Percentiles rank a stretch among this genome's conserved stretches.
Conservation (phyloP, 371 early-diverging fungal species). For the Mucor sp. region DNA sequence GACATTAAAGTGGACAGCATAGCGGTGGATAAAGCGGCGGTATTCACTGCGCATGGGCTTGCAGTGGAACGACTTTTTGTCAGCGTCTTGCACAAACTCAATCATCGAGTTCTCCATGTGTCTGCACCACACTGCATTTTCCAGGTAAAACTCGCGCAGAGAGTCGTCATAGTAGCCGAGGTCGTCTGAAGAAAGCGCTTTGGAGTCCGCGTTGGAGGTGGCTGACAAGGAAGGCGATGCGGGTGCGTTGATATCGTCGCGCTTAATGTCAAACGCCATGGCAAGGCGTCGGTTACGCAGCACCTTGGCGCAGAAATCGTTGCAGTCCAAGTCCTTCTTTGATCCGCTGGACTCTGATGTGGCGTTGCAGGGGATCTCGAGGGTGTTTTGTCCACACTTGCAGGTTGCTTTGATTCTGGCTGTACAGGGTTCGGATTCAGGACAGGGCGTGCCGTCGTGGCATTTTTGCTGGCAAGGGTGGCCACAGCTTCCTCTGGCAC, state of each 20-base stretch:
- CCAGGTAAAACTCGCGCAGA: constrained; percentile 61
- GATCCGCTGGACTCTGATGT: constrained; percentile 48
- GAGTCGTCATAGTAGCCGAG: constrained; percentile 63
- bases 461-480: constrained; percentile 70
- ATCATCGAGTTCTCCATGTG: constrained; percentile 62
- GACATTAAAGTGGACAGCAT: constrained; percentile 67
- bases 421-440: constrained; percentile 62
- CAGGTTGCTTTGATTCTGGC: constrained; percentile 59
- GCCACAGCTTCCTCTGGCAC: constrained; percentile 65
- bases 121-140: constrained; percentile 61
- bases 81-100: constrained; percentile 61
- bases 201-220: not conserved
- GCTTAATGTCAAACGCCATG: constrained; percentile 65
- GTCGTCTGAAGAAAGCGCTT: constrained; percentile 23
- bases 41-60: constrained; percentile 68
- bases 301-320: constrained; percentile 74
- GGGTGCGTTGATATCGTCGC: constrained; percentile 20
- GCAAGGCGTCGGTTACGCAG: constrained; percentile 75
- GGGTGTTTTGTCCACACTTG: constrained; percentile 68
- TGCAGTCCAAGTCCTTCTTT: constrained; percentile 58
- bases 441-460: constrained; percentile 67
- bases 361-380: constrained; percentile 63
- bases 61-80: constrained; percentile 55
- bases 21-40: constrained; percentile 72
- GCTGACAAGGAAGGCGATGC: not conserved